Conservation (phyloP, 192 early-diverging fungal species). For the Backusella sp. region DNA sequence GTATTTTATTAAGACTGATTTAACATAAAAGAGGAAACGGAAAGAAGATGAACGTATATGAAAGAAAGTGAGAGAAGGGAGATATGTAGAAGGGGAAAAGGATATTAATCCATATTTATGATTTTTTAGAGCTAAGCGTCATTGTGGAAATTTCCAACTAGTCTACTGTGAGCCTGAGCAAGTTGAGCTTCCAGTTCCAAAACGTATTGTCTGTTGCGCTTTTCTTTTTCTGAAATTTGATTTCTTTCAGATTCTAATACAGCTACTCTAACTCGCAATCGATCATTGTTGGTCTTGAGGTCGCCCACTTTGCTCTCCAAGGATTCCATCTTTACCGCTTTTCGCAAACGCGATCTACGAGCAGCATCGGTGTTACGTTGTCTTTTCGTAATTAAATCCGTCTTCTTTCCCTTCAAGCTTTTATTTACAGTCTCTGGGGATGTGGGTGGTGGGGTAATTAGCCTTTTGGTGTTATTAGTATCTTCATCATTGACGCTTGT, state of each 20-base stretch:
- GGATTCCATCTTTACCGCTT: constrained; percentile 14
- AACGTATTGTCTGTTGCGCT: not conserved
- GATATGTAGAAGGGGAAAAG: not conserved
- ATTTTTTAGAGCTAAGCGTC: not conserved
- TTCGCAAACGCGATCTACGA: constrained; percentile 23
- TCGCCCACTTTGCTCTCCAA: constrained; percentile 20
- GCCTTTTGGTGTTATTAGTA: not conserved
- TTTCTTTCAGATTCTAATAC: constrained; percentile 9
- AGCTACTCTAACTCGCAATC: constrained; percentile 10
- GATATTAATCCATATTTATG: not conserved
- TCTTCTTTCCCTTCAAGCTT: not conserved
- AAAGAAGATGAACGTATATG: too few relatives aligned
- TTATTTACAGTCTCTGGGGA: not conserved
- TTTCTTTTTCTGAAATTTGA: constrained; percentile 4
- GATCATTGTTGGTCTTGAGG: constrained; percentile 14
- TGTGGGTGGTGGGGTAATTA: not conserved
- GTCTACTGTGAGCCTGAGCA: not conserved
- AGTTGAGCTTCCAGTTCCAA: constrained; percentile 26
- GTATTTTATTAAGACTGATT: not conserved
- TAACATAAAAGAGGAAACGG: not conserved
- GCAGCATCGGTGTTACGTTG: constrained; percentile 30
- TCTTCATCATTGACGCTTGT: not conserved
- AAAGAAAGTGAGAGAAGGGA: not conserved
- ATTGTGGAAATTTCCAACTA: not conserved
- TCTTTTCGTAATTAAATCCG: constrained; percentile 19